A percentile compares a stretch with the other conserved stretches of the same genome.
Evolutionary conservation across 2,329 filamentous ascomycete genomes (phyloP).

Genomic region (Exophiala aquamarina): DNA sequence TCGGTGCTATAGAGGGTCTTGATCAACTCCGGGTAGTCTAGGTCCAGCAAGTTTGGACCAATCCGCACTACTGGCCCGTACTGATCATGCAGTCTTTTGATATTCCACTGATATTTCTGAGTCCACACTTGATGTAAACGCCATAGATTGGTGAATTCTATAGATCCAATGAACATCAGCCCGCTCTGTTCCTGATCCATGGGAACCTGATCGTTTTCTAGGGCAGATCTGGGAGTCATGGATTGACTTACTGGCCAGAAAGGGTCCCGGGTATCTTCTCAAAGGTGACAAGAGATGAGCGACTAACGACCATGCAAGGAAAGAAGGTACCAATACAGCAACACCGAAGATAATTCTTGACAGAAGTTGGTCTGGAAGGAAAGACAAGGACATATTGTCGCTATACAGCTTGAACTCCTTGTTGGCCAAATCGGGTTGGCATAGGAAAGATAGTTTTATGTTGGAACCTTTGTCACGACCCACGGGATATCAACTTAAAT

Average conservation of each 20-base stretch:
- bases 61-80: constrained; percentile 42
- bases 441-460: too few relatives aligned
- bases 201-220: neutral
- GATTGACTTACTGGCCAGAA: neutral
- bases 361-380: too few relatives aligned
- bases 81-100: neutral
- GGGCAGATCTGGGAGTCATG: too few relatives aligned
- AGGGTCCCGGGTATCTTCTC: neutral
- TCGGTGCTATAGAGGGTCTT: constrained; percentile 39
- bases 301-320: neutral
- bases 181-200: neutral
- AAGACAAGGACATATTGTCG: too few relatives aligned
- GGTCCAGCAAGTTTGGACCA: constrained; percentile 40
- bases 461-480: too few relatives aligned
- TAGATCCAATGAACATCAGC: neutral
- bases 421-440: too few relatives aligned
- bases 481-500: too few relatives aligned
- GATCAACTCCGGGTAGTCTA: constrained; percentile 40
- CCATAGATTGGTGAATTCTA: neutral
- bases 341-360: too few relatives aligned
- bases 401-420: too few relatives aligned
- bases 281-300: neutral
- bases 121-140: neutral
- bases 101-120: neutral
- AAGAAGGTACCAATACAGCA: neutral